Conservation (phyloP, 2,329 filamentous ascomycete genomes). For the Microdochium paspali region DNA sequence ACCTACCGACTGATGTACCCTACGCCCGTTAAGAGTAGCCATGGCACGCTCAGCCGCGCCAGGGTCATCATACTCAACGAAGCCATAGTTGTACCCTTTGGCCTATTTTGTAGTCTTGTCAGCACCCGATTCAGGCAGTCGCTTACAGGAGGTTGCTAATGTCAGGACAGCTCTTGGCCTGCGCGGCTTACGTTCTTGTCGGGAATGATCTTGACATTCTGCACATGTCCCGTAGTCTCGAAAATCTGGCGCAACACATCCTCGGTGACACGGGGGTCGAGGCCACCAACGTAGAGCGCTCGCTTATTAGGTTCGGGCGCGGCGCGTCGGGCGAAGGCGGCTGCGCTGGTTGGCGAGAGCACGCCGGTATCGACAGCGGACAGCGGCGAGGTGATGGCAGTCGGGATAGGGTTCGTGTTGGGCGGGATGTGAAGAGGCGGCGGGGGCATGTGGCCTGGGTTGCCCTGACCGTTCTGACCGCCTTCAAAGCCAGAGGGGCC, state of each 20-base stretch:
- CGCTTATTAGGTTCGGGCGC: conserved; percentile 98
- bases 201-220: conserved; percentile 98
- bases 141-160: too few species aligned
- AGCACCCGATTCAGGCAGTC: too few species aligned
- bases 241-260: conserved; percentile 97
- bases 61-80: conserved; percentile 97
- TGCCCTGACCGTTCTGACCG: conserved; percentile 61
- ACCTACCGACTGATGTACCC: conserved; percentile 88
- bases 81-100: conserved; percentile 98
- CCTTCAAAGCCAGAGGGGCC: conserved; percentile 72
- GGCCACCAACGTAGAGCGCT: conserved; percentile 87
- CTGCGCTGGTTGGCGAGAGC: conserved; percentile 77
- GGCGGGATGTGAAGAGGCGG: conserved; percentile 89
- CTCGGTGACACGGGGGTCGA: conserved; percentile 92
- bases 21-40: conserved; percentile 89
- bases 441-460: conserved; percentile 73
- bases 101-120: conserved; percentile 47
- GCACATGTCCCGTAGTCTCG: conserved; percentile 95
- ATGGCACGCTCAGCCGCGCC: conserved; percentile 94
- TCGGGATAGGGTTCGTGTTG: conserved; percentile 92
- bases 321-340: conserved; percentile 75
- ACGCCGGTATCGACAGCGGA: conserved; percentile 53
- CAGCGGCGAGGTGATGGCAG: conserved; percentile 82
- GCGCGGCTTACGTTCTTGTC: conserved; percentile 99
- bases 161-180: too few species aligned